A percentile compares a stretch with the other conserved stretches of the same genome.
These are phyloP conservation scores for Penicillium coffeae DNA, from an alignment of 495 filamentous ascomycete species.

Conservation along the genomic window DNA sequence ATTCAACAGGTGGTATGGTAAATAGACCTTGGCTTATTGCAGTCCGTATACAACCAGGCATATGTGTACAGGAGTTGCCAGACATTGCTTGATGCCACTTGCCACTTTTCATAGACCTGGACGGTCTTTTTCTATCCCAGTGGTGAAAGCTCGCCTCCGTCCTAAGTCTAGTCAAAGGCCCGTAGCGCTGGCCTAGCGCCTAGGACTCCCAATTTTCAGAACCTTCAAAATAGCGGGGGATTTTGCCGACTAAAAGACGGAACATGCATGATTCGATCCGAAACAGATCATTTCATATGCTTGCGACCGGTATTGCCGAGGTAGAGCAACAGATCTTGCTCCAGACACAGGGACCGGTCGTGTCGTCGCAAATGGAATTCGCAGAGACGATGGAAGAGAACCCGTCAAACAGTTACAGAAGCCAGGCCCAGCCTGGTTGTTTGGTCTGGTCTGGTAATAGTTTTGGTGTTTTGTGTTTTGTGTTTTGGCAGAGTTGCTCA, in stretches of 20 bases:
- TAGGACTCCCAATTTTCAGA: neutral
- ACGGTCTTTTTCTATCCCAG: no score
- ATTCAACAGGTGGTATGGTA: no score
- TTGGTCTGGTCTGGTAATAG: neutral
- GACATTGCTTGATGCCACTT: no score
- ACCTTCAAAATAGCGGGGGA: neutral
- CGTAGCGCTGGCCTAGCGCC: neutral
- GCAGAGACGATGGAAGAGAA: no score
- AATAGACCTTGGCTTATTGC: no score
- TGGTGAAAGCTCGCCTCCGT: no score
- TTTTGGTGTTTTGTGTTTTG: neutral
- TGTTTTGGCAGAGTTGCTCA: conserved; percentile 34
- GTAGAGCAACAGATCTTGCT: no score
- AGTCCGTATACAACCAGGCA: no score
- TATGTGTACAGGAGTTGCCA: no score
- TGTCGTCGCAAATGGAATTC: neutral
- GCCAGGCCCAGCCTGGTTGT: neutral
- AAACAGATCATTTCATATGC: neutral
- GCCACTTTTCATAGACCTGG: no score
- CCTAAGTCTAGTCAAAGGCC: no score
- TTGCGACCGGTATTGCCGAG: neutral
- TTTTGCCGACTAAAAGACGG: neutral
- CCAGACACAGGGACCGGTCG: neutral
- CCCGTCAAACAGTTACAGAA: no score
- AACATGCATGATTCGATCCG: neutral